These are phyloP conservation scores for Xylaria venustula DNA, from an alignment of 495 filamentous ascomycete genomes.

Conservation along the genomic window DNA sequence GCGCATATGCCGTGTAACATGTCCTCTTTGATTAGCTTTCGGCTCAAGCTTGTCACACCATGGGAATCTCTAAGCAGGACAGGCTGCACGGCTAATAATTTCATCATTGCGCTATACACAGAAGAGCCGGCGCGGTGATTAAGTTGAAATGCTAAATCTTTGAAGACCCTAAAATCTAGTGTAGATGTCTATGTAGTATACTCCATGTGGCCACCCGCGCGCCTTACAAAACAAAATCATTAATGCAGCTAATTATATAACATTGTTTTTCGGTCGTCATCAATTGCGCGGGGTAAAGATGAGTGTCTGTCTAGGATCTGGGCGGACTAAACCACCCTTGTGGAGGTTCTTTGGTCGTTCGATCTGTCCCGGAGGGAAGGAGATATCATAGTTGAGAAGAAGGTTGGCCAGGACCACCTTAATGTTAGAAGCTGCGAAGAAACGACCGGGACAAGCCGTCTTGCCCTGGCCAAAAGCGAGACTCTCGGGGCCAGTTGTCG, in stretches of 20 bases:
- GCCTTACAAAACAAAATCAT: neutral
- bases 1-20: too few relatives aligned
- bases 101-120: too few relatives aligned
- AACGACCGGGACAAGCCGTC: conserved; percentile 60
- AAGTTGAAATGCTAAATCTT: too few relatives aligned
- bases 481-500: conserved; percentile 34
- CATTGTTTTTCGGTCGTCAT: neutral
- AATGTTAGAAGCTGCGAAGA: conserved; percentile 54
- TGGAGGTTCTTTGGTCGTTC: conserved; percentile 13
- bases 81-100: too few relatives aligned
- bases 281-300: conserved; percentile 13
- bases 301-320: conserved; percentile 12
- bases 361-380: conserved; percentile 10
- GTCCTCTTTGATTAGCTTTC: too few relatives aligned
- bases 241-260: conserved; percentile 9
- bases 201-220: conserved; percentile 2
- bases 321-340: conserved; percentile 15
- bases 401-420: conserved; percentile 57
- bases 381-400: conserved; percentile 56
- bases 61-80: too few relatives aligned
- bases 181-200: conserved; percentile 1
- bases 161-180: conserved; percentile 10
- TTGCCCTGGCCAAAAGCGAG: conserved; percentile 53
- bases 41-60: too few relatives aligned
- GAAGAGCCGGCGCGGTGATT: too few relatives aligned